Conservation (phyloP, 164 flowering plant species). For the Nymphaea thermarum region DNA sequence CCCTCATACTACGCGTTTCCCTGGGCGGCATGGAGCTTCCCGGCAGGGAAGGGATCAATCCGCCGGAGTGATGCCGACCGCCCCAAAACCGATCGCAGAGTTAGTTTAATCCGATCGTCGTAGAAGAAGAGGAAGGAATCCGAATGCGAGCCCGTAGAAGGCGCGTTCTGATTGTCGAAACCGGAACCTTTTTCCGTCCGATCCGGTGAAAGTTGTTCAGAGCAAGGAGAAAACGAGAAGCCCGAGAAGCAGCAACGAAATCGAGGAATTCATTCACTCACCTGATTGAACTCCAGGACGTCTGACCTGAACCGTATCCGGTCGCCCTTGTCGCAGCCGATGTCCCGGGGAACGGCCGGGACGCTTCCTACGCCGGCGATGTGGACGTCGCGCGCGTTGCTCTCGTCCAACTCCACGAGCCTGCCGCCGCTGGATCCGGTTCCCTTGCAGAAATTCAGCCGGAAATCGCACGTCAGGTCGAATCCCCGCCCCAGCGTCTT, state of each 20-base stretch:
- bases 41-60: no score
- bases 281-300: constrained; percentile 82
- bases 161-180: no score
- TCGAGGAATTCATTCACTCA: constrained; percentile 1
- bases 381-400: constrained; percentile 36
- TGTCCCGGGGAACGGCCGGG: constrained; percentile 39
- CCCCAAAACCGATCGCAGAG: no score
- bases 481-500: constrained; percentile 64
- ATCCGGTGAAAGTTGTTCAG: no score
- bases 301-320: constrained; percentile 66
- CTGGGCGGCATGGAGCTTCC: no score
- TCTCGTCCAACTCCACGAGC: constrained; percentile 52
- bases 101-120: no score
- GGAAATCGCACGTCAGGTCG: constrained; percentile 62
- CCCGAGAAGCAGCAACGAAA: background rate
- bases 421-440: constrained; percentile 18
- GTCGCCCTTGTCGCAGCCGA: constrained; percentile 77
- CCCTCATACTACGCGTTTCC: no score
- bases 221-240: background rate
- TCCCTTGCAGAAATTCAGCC: constrained; percentile 63
- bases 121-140: no score
- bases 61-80: no score
- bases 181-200: no score
- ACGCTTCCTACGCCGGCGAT: constrained; percentile 38
- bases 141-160: no score